These are phyloP conservation scores for Cercophora scortea DNA, from an alignment of 495 filamentous ascomycete genomes.

Conservation along the genomic window DNA sequence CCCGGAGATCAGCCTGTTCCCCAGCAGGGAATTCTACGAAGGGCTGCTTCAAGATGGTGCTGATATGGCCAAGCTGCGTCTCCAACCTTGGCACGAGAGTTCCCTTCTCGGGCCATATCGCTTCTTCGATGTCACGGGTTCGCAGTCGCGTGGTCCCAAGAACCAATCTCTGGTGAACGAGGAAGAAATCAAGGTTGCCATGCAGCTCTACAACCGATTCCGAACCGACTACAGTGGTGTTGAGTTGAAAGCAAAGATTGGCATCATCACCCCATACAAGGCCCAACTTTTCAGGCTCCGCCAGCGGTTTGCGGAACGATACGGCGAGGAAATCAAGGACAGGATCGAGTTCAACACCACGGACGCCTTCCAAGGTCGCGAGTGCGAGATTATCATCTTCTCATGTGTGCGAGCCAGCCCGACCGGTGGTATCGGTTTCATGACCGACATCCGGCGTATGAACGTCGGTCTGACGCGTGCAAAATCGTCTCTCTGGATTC, in stretches of 20 bases:
- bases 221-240: conserved; percentile 58
- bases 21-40: conserved; percentile 87
- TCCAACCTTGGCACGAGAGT: conserved; percentile 78
- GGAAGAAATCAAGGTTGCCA: conserved; percentile 75
- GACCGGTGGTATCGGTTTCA: conserved; percentile 90
- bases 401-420: conserved; percentile 89
- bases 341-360: conserved; percentile 95
- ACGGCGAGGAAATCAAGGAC: conserved; percentile 66
- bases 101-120: conserved; percentile 79
- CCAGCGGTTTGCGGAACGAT: conserved; percentile 56
- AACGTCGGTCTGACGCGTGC: conserved; percentile 96
- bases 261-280: conserved; percentile 97
- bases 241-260: conserved; percentile 76
- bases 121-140: conserved; percentile 94
- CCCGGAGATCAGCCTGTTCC: conserved; percentile 85
- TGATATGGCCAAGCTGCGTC: conserved; percentile 67
- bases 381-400: conserved; percentile 97
- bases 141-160: conserved; percentile 65
- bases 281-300: conserved; percentile 79
- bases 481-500: conserved; percentile 89
- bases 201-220: conserved; percentile 74
- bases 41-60: conserved; percentile 74
- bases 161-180: conserved; percentile 87
- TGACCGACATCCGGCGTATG: conserved; percentile 97
- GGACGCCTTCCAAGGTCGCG: conserved; percentile 93